Percentiles rank a stretch among this genome's conserved stretches.
Evolutionary conservation across 2,329 filamentous ascomycete species (phyloP).

Genomic region (Trichophyton schoenleinii): DNA sequence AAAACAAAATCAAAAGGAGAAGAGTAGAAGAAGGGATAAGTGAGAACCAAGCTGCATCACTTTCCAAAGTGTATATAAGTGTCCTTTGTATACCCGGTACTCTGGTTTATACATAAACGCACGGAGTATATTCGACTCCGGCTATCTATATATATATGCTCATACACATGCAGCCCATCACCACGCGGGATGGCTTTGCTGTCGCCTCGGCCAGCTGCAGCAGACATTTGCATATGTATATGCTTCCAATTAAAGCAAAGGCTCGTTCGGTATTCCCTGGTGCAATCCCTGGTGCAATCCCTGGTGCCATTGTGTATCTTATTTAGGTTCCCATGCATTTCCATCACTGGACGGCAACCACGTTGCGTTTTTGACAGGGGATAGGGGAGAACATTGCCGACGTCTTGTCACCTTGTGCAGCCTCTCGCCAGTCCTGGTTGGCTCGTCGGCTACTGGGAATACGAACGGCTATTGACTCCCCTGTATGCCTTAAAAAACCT

Average conservation of each 20-base stretch:
- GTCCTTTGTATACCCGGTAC: background rate
- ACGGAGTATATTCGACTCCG: background rate
- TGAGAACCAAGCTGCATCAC: background rate
- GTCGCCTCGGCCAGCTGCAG: background rate
- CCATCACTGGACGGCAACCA: background rate
- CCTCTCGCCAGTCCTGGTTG: background rate
- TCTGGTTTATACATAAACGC: background rate
- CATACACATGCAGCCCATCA: background rate
- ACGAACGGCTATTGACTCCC: slow-evolving; percentile 1
- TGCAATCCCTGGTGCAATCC: background rate
- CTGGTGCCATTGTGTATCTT: background rate
- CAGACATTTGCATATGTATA: background rate
- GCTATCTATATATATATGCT: background rate
- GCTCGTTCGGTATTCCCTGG: background rate
- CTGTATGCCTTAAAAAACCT: background rate
- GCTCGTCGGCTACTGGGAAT: background rate
- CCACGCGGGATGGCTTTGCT: background rate
- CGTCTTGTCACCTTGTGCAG: background rate
- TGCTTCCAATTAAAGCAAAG: background rate
- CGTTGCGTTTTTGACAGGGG: background rate
- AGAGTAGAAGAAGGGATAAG: background rate
- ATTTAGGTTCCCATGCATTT: background rate
- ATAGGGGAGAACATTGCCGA: background rate
- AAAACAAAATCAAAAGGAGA: background rate
- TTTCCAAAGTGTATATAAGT: background rate